Conservation (phyloP, 78 protist genomes). For the Ministeria vibrans region DNA sequence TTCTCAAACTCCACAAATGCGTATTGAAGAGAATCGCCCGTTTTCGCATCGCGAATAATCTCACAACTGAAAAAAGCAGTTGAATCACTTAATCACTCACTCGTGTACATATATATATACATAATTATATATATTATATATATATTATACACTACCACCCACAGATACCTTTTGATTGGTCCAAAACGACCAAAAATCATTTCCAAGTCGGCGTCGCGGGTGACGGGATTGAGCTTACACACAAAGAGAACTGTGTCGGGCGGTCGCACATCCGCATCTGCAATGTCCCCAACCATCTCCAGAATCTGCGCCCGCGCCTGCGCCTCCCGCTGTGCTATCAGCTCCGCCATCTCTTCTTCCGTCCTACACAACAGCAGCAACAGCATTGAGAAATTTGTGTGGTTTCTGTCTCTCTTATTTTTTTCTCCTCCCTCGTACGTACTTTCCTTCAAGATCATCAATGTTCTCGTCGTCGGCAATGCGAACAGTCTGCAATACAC, state of each 20-base stretch:
- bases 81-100: too few relatives aligned
- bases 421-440: too few relatives aligned
- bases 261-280: conserved; percentile 88
- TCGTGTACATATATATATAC: background rate
- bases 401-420: too few relatives aligned
- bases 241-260: conserved; percentile 94
- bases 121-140: background rate
- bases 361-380: conserved; percentile 21
- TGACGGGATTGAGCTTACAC: conserved; percentile 90
- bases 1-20: conserved; percentile 92
- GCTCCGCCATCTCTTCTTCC: conserved; percentile 48
- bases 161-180: conserved; percentile 19
- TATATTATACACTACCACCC: background rate
- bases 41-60: conserved; percentile 75
- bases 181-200: conserved; percentile 90
- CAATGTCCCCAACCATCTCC: conserved; percentile 83
- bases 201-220: conserved; percentile 86
- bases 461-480: conserved; percentile 20
- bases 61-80: conserved; percentile 49
- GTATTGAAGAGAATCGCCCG: conserved; percentile 78
- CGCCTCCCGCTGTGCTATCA: conserved; percentile 42
- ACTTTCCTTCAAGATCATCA: too few relatives aligned
- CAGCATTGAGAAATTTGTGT: too few relatives aligned
- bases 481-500: background rate
- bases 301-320: conserved; percentile 65